Base-by-base conservation (phyloP, 2,329 filamentous ascomycete genomes). In the Talaromyces funiculosus region DNA sequence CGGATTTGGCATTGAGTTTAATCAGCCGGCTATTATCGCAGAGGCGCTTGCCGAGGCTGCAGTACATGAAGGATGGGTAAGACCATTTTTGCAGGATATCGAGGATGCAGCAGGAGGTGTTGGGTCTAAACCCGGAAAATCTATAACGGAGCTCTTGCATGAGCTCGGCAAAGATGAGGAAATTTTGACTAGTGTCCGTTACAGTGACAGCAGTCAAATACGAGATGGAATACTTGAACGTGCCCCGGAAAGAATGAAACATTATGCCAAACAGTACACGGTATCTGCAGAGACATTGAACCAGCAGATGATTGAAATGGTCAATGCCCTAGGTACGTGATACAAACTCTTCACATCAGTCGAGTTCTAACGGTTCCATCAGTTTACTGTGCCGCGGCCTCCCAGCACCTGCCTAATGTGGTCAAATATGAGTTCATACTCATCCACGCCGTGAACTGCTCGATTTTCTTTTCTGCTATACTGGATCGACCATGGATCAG, bases 1-100 rank as follows among this genome's bases (percentile, higher is more conserved):
- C 20, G 89, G 91, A 53, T 96, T 91, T 69, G 92, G 89, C 4
- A 71, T 96, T 37, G 91, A 96, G 71, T 96, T 91, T 77, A 72
- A 82, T 9, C 90, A 96, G 69, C 90, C 90, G 1, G 89, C 89
- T 38, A 86, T 96, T 62, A 81, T 96, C 29, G 90, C 91, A 5
- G 85, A 93, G 75, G 91, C 80, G 0, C 83, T 96, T 18, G 90
- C 92, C 0, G 87, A 95, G 75, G 81, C 88, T 1, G 85, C 88
- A 7, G 84, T 91, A 1, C 90, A 95, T 69, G 76, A 80, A 6
- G 75, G 81, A 45, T 82, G 82, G 72, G 78, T 88, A 1, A 77
- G 74, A 1, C 64, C 72, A 0, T 83, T 87, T 63, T 78, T 94
- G 29, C 63, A 71, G 4, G 66, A 67, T 0, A 68, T 69, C 0